Conservation (phyloP, 1,284 basidiomycete genomes). For the Rhodofomes roseus region DNA sequence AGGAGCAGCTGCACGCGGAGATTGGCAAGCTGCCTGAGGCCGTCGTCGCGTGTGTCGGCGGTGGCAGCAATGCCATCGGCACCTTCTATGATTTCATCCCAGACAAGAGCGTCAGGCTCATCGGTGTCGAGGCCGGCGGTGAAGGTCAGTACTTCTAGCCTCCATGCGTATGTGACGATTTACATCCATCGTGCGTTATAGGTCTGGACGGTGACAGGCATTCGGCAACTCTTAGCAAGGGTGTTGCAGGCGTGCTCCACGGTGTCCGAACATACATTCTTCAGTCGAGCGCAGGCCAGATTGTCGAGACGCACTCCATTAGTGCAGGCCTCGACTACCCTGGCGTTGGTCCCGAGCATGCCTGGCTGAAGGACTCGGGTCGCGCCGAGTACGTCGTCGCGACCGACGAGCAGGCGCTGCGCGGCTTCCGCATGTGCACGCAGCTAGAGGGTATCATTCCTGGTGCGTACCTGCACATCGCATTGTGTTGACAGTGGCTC, state of each 20-base stretch:
- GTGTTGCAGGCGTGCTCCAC: slow-evolving; percentile 92
- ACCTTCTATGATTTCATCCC: slow-evolving; percentile 94
- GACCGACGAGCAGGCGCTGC: slow-evolving; percentile 90
- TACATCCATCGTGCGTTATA: slow-evolving; percentile 18
- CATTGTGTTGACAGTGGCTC: neutral
- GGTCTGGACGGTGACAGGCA: slow-evolving; percentile 83
- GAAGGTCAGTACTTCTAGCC: slow-evolving; percentile 57
- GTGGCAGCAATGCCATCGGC: slow-evolving; percentile 97
- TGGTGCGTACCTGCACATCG: slow-evolving; percentile 42
- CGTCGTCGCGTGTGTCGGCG: slow-evolving; percentile 96
- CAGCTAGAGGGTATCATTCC: slow-evolving; percentile 98
- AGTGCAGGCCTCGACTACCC: slow-evolving; percentile 93
- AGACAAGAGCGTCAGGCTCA: slow-evolving; percentile 77
- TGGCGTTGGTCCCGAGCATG: slow-evolving; percentile 96
- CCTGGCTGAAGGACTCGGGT: slow-evolving; percentile 93
- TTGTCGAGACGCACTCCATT: slow-evolving; percentile 96
- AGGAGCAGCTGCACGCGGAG: slow-evolving; percentile 74
- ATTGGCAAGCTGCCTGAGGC: slow-evolving; percentile 89
- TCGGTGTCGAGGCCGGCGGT: slow-evolving; percentile 96
- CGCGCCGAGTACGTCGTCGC: slow-evolving; percentile 92
- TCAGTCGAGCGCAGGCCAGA: slow-evolving; percentile 87
- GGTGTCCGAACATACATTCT: slow-evolving; percentile 95
- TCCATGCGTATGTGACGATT: neutral
- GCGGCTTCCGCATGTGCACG: slow-evolving; percentile 89
- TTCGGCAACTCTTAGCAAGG: slow-evolving; percentile 89